Evolutionary conservation across 129 eudicot species (phyloP), one percentile per base, ranked within the genome.

Genomic region (Erigeron canadensis): DNA sequence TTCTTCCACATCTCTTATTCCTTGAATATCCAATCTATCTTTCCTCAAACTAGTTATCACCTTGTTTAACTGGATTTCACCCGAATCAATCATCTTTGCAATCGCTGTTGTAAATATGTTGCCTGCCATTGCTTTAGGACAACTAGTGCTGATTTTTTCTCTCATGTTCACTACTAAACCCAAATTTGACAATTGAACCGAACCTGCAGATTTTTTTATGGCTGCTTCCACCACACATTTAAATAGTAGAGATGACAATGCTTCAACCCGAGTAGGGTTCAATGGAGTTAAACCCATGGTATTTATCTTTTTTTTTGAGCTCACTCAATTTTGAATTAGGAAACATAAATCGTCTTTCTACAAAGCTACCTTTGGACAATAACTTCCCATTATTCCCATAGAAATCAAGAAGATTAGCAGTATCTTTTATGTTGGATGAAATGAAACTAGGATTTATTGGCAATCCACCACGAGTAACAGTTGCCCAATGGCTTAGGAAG

Each of bases 401-500:
- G 23, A 4, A 9, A 13, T 47, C 53, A 4, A n/a, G n/a, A 47
- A 47, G 0, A 12, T 0, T 48, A 11, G 16, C 7, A 54, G 34
- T 54, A 17, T 54, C 23, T 15, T 8, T 10, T 8, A 18, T 54
- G 60, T n/a, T 6, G 17, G 66, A 61, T 28, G 21, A 23, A 19
- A 61, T 28, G 9, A 16, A 28, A 10, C 44, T 3, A 5, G 18
- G 2, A 3, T 28, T 23, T 23, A 23, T 34, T 37, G 44, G 21
- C 34, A 45, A 54, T 28, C 54, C 54, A 13, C 54, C 54, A 4
- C 54, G 8, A 11, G 54, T 6, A 13, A 48, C 54, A 0, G 13
- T 38, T 2, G 42, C 44, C 66, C 66, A 61, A 17, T 61, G 66
- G 66, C 34, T 61, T 5, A 61, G 13, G 42, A 61, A 61, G 8